Evolutionary conservation across 768 basidiomycete species (phyloP).

Genomic region (Trametes sanguinea): DNA sequence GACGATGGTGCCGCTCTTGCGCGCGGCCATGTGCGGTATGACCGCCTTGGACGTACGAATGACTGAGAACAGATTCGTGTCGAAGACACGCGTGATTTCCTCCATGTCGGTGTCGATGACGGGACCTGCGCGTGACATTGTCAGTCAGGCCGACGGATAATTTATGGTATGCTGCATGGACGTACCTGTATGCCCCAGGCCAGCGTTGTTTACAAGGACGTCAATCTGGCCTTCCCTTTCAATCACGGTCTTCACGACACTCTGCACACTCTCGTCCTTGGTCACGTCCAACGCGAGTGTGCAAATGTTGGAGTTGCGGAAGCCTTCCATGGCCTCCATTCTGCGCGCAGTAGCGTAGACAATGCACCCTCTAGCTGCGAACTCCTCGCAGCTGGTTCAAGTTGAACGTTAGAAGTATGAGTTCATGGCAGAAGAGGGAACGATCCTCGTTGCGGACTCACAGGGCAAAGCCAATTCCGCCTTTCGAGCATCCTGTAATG

Average conservation of each 20-base stretch:
- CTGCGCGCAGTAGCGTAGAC: constrained; percentile 78
- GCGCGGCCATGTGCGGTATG: constrained; percentile 71
- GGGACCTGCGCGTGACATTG: constrained; percentile 35
- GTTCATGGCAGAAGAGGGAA: no score
- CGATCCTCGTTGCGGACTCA: constrained; percentile 35
- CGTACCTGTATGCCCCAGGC: constrained; percentile 45
- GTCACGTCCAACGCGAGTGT: constrained; percentile 63
- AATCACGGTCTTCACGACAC: constrained; percentile 52
- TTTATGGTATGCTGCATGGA: no score
- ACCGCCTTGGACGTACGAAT: constrained; percentile 62
- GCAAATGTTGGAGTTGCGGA: constrained; percentile 47
- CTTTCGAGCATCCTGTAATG: constrained; percentile 71
- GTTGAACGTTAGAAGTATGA: no score
- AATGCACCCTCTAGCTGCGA: constrained; percentile 62
- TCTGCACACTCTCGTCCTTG: constrained; percentile 54
- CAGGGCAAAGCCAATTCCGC: constrained; percentile 66
- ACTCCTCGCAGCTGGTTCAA: constrained; percentile 55
- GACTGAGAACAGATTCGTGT: constrained; percentile 71
- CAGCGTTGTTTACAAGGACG: constrained; percentile 79
- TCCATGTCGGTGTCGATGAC: constrained; percentile 58
- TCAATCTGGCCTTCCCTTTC: constrained; percentile 63
- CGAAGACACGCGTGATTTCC: constrained; percentile 52
- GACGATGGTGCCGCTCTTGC: constrained; percentile 62
- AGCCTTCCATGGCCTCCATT: constrained; percentile 59
- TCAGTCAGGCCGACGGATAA: no score